Evolutionary conservation across 768 basidiomycete species (phyloP), one percentile per base, ranked within the genome.

Genomic region (Suillus subalutaceus): DNA sequence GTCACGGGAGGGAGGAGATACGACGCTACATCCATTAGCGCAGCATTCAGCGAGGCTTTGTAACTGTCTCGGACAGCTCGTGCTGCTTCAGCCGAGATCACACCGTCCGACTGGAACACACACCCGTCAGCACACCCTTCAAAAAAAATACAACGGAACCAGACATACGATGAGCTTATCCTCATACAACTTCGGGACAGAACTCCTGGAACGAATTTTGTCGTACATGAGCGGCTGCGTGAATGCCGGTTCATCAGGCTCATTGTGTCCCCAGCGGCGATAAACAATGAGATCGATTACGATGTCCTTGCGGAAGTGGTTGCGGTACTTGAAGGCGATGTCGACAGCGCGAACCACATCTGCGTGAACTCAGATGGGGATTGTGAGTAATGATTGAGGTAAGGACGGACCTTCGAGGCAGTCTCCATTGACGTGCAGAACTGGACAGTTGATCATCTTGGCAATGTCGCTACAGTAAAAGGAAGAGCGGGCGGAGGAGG

Each of bases 221-320:
- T 92, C 84, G 77, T 97, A 97, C 95, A 97, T 97, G 12, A 90
- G 79, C 0, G 96, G 95, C 66, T 90, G 91, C 0, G 96, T 97
- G 74, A 94, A 92, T 18, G 88, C 87, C 0, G 93, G 93, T 62
- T 95, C 85, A 72, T 96, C 93, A 38, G 95, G 84, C 76, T 96
- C 94, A 71, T 96, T 96, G 74, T 96, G 94, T 2, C 94, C 87
- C 90, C 92, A 93, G 72, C 94, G 85, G 32, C 95, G 86, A 73
- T 97, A 97, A 3, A 94, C 93, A 71, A 97, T 83, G 46, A 97
- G 76, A 77, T 97, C 95, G 20, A 97, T 86, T 63, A 96, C 91
- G 67, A 95, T 88, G 73, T 96, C 95, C 83, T 94, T 94, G 66
- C 92, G 86, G 83, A 97, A 97, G 76, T 91, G 82, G 72, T 92